phyloP scores from a whole-genome alignment of 2,329 filamentous ascomycete species.

The Colletotrichum sp. region DNA sequence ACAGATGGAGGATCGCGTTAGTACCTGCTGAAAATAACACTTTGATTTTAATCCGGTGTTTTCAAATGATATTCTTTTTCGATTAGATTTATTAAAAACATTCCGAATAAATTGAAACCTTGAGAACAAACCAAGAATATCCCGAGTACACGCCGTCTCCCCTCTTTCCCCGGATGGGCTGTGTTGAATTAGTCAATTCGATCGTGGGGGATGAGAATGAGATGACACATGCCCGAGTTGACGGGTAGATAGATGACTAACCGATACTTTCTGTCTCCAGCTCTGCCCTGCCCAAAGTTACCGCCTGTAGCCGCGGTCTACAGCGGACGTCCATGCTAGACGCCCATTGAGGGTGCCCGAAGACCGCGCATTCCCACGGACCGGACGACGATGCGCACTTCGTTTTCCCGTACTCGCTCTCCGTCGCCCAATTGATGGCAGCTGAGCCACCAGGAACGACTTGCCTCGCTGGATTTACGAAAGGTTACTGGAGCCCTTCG shows the following conservation, averaged over 20 bases:
- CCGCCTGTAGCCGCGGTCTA: not conserved
- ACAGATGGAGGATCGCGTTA: constrained; percentile 2
- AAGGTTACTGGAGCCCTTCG: not conserved
- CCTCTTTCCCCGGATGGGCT: not conserved
- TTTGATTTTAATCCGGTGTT: not conserved
- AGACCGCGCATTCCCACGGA: not conserved
- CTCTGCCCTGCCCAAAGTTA: not conserved
- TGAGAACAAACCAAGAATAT: not conserved
- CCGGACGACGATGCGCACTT: not conserved
- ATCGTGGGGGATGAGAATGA: not conserved
- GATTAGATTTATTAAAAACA: not conserved
- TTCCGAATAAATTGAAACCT: not conserved
- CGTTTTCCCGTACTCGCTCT: not conserved
- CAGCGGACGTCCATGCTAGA: not conserved
- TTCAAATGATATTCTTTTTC: not conserved
- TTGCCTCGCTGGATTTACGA: not conserved
- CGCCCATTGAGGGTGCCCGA: not conserved
- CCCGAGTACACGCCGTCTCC: not conserved
- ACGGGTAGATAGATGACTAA: not conserved
- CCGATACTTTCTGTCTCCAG: not conserved
- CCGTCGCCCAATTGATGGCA: not conserved
- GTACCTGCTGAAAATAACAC: not conserved
- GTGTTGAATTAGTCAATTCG: not conserved
- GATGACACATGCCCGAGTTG: constrained; percentile 7
- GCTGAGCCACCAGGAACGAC: not conserved